Conservation (phyloP, 768 basidiomycete genomes). For the Collybiopsis luxurians region DNA sequence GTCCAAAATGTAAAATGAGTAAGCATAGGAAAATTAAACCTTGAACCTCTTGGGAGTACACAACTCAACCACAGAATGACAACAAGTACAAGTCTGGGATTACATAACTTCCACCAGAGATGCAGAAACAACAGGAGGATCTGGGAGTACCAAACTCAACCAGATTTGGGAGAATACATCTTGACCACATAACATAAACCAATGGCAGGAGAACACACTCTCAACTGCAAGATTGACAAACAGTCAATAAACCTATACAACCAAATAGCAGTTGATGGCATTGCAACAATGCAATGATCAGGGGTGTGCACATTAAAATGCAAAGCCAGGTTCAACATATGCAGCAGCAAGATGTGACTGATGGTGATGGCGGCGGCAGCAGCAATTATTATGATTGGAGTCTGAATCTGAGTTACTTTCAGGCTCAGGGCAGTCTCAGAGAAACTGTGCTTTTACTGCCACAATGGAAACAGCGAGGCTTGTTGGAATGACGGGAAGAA, state of each 20-base stretch:
- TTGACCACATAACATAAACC: too few species aligned
- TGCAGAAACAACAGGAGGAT: too few species aligned
- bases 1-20: too few species aligned
- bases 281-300: background rate
- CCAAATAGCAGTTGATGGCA: too few species aligned
- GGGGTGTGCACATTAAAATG: background rate
- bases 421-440: background rate
- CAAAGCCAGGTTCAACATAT: background rate
- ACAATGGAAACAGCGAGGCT: constrained; percentile 11
- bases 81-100: too few species aligned
- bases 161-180: too few species aligned
- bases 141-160: too few species aligned
- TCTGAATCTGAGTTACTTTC: background rate
- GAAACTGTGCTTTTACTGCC: constrained; percentile 8
- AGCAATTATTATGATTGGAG: background rate
- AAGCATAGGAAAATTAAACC: too few species aligned
- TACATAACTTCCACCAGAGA: too few species aligned
- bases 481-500: background rate
- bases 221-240: background rate
- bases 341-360: background rate
- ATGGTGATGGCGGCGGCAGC: background rate
- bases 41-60: too few species aligned
- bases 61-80: too few species aligned
- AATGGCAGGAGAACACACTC: background rate
- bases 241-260: too few species aligned